Conservation (phyloP, 108 stramenopile species). For the Licmophora abbreviata region DNA sequence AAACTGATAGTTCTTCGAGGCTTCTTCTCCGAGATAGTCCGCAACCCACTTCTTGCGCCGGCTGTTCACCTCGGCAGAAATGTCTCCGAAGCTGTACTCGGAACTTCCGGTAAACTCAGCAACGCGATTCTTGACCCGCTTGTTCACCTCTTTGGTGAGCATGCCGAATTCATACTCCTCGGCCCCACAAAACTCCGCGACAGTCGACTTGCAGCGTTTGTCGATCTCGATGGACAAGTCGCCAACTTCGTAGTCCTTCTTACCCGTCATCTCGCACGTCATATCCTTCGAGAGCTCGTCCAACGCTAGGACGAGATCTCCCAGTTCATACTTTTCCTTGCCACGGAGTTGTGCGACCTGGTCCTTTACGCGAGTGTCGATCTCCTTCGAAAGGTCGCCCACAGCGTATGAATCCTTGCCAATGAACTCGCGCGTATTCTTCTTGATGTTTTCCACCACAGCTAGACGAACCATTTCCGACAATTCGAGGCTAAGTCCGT, state of each 20-base stretch:
- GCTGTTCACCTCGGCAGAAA: slow-evolving; percentile 35
- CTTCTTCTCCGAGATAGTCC: slow-evolving; percentile 64
- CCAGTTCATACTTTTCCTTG: slow-evolving; percentile 45
- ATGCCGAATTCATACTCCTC: slow-evolving; percentile 75
- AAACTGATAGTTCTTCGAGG: slow-evolving; percentile 55
- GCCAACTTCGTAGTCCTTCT: slow-evolving; percentile 70
- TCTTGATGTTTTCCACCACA: slow-evolving; percentile 75
- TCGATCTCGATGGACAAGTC: slow-evolving; percentile 64
- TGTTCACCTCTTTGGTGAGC: slow-evolving; percentile 50
- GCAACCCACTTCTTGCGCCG: slow-evolving; percentile 51
- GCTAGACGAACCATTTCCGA: slow-evolving; percentile 67
- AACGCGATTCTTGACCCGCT: slow-evolving; percentile 46
- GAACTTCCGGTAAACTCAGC: slow-evolving; percentile 62
- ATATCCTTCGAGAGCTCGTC: slow-evolving; percentile 25
- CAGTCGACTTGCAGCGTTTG: not conserved
- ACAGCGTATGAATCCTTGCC: slow-evolving; percentile 59
- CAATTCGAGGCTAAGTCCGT: slow-evolving; percentile 68
- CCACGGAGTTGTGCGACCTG: slow-evolving; percentile 59
- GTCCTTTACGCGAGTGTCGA: slow-evolving; percentile 64
- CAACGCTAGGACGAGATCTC: slow-evolving; percentile 68
- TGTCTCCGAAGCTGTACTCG: slow-evolving; percentile 65
- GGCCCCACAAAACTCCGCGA: slow-evolving; percentile 57
- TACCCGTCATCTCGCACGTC: slow-evolving; percentile 64
- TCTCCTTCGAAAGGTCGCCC: slow-evolving; percentile 71
- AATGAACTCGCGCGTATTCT: slow-evolving; percentile 70